Evolutionary conservation across 495 filamentous ascomycete species (phyloP).

Genomic region (Tuber microsphaerosporum): DNA sequence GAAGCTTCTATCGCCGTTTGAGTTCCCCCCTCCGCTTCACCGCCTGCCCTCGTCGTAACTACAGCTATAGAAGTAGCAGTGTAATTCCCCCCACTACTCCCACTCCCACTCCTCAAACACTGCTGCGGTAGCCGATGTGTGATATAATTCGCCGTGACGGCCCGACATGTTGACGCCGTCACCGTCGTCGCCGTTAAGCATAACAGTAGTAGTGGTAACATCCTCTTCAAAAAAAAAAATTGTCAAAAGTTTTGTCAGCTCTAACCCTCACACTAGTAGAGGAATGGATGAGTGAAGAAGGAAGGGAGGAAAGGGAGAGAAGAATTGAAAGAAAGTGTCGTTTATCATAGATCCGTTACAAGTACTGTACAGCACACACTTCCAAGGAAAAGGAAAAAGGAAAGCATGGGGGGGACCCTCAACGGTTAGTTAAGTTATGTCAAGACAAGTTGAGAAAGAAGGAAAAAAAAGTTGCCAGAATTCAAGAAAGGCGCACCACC

Average conservation of each 20-base stretch:
- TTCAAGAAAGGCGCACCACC: not conserved
- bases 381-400: not conserved
- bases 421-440: not conserved
- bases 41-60: slow-evolving; percentile 14
- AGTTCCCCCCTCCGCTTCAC: slow-evolving; percentile 15
- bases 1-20: slow-evolving; percentile 13
- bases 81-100: slow-evolving; percentile 4
- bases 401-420: not conserved
- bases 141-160: slow-evolving; percentile 69
- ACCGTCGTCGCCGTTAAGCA: not conserved
- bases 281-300: not conserved
- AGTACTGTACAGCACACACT: not conserved
- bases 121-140: slow-evolving; percentile 72
- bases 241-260: not conserved
- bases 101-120: slow-evolving; percentile 51
- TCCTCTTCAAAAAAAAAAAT: not conserved
- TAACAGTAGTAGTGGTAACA: not conserved
- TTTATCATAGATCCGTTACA: not conserved
- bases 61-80: not conserved
- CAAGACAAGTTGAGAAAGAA: not conserved
- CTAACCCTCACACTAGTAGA: not conserved
- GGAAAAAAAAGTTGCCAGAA: not conserved
- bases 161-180: slow-evolving; percentile 52
- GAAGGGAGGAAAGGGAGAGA: not conserved
- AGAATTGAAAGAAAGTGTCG: not conserved